These are phyloP conservation scores for Gloeostereum incarnatum DNA, from an alignment of 768 basidiomycete genomes.

Conservation along the genomic window DNA sequence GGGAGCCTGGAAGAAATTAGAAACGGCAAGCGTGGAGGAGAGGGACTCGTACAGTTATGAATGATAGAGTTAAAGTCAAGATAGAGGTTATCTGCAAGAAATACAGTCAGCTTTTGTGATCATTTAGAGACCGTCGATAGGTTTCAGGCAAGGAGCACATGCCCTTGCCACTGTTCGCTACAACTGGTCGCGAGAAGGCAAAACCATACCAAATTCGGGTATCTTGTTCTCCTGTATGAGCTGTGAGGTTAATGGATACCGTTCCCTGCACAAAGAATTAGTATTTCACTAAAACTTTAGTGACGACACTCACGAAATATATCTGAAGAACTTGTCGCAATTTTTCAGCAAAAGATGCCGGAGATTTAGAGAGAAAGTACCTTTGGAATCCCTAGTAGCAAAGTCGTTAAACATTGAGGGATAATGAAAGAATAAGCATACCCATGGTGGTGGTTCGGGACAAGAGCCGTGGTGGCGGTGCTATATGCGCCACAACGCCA, in stretches of 20 bases:
- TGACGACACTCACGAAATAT: slow-evolving; percentile 64
- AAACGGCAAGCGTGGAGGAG: too few species aligned
- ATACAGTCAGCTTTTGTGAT: slow-evolving; percentile 7
- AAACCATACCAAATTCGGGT: slow-evolving; percentile 91
- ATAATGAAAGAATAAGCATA: too few species aligned
- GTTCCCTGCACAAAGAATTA: slow-evolving; percentile 64
- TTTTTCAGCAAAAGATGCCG: slow-evolving; percentile 6
- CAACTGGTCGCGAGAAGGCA: too few species aligned
- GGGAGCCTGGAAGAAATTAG: too few species aligned
- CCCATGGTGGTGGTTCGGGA: too few species aligned
- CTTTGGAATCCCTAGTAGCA: slow-evolving; percentile 51
- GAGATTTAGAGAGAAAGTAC: slow-evolving; percentile 22
- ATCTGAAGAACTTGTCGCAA: slow-evolving; percentile 79
- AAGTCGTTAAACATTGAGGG: too few species aligned
- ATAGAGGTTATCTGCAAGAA: slow-evolving; percentile 69
- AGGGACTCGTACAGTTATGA: too few species aligned
- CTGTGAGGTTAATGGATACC: slow-evolving; percentile 97
- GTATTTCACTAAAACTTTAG: slow-evolving; percentile 9
- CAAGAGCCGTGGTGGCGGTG: too few species aligned
- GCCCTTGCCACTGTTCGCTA: too few species aligned
- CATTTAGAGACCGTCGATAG: not conserved
- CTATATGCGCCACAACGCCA: too few species aligned
- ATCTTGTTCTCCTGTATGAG: slow-evolving; percentile 98
- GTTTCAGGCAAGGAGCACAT: too few species aligned
- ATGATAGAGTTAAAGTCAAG: slow-evolving; percentile 94